phyloP scores from a whole-genome alignment of 805 yeast species.

The Jamesozyma lodderae region DNA sequence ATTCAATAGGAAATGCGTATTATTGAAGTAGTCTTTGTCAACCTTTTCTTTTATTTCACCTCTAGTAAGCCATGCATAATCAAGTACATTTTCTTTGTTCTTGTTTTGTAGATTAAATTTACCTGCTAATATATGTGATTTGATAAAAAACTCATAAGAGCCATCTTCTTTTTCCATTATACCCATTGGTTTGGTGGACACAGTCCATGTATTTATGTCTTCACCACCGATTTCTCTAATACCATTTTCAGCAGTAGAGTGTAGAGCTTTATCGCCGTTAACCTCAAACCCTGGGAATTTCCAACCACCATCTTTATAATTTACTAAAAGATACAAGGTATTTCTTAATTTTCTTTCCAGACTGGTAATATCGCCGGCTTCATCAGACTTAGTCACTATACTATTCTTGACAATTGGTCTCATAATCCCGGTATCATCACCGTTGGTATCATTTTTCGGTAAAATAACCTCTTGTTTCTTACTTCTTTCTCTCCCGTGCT shows the following conservation, averaged over 20 bases:
- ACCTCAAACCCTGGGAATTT: conserved; percentile 64
- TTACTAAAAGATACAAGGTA: conserved; percentile 68
- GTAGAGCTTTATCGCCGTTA: conserved; percentile 44
- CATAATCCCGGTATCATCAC: conserved; percentile 44
- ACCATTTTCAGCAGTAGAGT: conserved; percentile 66
- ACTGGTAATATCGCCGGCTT: conserved; percentile 47
- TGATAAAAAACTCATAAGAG: conserved; percentile 56
- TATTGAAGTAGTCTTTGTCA: conserved; percentile 44
- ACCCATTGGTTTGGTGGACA: conserved; percentile 83
- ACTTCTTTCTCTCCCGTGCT: conserved; percentile 82
- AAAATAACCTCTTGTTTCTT: conserved; percentile 67
- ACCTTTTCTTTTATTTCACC: conserved; percentile 60
- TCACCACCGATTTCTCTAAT: conserved; percentile 64
- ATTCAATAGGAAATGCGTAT: conserved; percentile 37
- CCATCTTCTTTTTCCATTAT: conserved; percentile 38
- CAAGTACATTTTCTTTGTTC: conserved; percentile 31
- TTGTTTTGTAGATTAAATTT: conserved; percentile 42
- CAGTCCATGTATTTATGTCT: conserved; percentile 75
- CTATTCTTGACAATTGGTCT: conserved; percentile 63
- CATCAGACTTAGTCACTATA: conserved; percentile 72
- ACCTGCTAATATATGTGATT: conserved; percentile 85
- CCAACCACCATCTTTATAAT: conserved; percentile 48
- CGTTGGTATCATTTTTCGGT: conserved; percentile 51
- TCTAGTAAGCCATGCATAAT: conserved; percentile 76
- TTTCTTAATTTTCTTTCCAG: conserved; percentile 73